phyloP scores from a whole-genome alignment of 2,329 filamentous ascomycete genomes.

The Beauveria caledonica region DNA sequence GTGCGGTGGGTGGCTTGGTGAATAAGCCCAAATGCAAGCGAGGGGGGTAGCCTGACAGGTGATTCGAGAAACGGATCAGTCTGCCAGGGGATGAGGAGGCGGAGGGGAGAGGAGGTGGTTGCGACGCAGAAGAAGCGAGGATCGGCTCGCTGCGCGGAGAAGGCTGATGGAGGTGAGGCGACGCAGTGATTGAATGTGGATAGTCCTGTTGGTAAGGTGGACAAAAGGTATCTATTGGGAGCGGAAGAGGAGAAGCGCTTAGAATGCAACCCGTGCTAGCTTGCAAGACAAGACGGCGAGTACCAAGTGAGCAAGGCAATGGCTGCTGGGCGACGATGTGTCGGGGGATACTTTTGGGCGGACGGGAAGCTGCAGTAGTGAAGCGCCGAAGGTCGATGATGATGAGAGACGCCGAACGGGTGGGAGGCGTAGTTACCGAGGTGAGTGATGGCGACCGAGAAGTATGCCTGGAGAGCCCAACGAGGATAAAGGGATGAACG shows the following conservation, averaged over 20 bases:
- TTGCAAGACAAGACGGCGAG: background rate
- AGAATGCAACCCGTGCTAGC: conserved; percentile 5
- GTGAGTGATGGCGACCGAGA: background rate
- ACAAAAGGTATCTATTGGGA: background rate
- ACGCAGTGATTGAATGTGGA: background rate
- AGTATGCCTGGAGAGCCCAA: conserved; percentile 3
- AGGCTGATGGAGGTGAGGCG: conserved; percentile 1
- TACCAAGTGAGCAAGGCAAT: background rate
- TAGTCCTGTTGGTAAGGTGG: background rate
- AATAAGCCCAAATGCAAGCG: conserved; percentile 7
- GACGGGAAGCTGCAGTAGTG: background rate
- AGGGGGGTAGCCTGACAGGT: background rate
- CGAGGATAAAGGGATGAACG: background rate
- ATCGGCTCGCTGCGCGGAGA: conserved; percentile 7
- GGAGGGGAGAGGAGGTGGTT: background rate
- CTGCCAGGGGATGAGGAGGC: background rate
- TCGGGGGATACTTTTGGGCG: background rate
- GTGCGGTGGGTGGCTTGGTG: background rate
- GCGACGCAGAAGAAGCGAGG: background rate
- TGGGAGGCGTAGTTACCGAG: background rate
- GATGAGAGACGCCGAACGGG: background rate
- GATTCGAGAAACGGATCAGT: conserved; percentile 1
- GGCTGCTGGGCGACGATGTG: background rate
- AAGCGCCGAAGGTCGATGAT: background rate
- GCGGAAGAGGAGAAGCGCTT: conserved; percentile 5